Conservation (phyloP, 2,329 filamentous ascomycete genomes). For the Lachnellula occidentalis region DNA sequence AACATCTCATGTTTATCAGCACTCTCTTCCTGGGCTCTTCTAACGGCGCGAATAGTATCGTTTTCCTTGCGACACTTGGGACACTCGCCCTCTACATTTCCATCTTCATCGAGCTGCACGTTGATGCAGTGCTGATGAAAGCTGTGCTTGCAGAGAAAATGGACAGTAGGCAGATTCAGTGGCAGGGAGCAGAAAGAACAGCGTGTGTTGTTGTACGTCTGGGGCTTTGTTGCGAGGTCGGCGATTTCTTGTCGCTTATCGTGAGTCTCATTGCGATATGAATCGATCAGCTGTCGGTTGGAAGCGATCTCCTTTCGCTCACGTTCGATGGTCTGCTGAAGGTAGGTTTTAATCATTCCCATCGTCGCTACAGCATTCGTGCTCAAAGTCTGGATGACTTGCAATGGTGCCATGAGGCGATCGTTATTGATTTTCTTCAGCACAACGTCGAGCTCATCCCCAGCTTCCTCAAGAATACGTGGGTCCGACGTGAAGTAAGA, state of each 20-base stretch:
- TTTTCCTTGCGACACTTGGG: constrained; percentile 81
- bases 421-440: constrained; percentile 84
- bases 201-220: constrained; percentile 83
- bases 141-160: constrained; percentile 95
- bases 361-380: constrained; percentile 83
- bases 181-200: constrained; percentile 71
- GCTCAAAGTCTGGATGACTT: constrained; percentile 89
- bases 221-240: constrained; percentile 72
- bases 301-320: constrained; percentile 78
- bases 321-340: constrained; percentile 80
- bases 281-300: constrained; percentile 76
- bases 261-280: constrained; percentile 78
- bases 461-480: constrained; percentile 76
- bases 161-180: constrained; percentile 83
- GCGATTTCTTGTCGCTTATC: constrained; percentile 72
- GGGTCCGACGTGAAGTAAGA: constrained; percentile 89
- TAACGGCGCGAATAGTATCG: constrained; percentile 81
- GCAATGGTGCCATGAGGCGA: constrained; percentile 87
- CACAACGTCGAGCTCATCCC: constrained; percentile 75
- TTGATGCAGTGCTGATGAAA: constrained; percentile 92
- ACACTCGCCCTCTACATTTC: constrained; percentile 68
- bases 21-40: constrained; percentile 78
- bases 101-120: constrained; percentile 37
- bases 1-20: constrained; percentile 88
- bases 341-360: constrained; percentile 93